Conservation (phyloP, 1,284 basidiomycete species). For the Trichosporon inkin region DNA sequence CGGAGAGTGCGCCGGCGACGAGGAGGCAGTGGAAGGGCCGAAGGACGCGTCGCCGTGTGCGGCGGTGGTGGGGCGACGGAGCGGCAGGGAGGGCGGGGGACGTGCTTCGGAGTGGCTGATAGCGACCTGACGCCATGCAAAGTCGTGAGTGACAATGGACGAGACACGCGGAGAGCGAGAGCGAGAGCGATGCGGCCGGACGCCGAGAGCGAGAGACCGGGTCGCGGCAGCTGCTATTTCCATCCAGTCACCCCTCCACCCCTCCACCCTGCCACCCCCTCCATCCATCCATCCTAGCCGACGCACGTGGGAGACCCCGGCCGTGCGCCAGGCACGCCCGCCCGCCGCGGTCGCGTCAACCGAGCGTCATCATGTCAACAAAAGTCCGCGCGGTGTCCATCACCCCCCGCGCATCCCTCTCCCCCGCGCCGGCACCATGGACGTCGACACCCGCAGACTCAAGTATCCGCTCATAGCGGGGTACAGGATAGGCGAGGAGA, state of each 20-base stretch:
- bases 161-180: background rate
- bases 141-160: background rate
- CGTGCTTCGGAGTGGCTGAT: constrained; percentile 2
- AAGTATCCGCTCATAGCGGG: constrained; percentile 54
- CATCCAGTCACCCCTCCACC: no score
- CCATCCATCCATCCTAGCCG: no score
- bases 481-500: constrained; percentile 65
- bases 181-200: no score
- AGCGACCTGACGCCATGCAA: background rate
- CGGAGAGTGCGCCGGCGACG: background rate
- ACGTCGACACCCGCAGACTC: constrained; percentile 17
- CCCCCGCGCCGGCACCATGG: constrained; percentile 11
- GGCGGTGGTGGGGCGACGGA: constrained; percentile 2
- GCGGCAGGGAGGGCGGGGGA: constrained; percentile 1
- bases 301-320: background rate
- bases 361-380: constrained; percentile 5
- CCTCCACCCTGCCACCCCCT: no score
- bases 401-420: background rate
- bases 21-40: constrained; percentile 4
- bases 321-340: background rate
- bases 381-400: background rate
- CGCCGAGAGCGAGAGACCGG: no score
- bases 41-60: background rate
- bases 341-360: constrained; percentile 7
- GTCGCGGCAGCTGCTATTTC: no score